Evolutionary conservation across 2,329 filamentous ascomycete genomes (phyloP), one percentile per base, ranked within the genome.

Genomic region (Claviceps monticola): DNA sequence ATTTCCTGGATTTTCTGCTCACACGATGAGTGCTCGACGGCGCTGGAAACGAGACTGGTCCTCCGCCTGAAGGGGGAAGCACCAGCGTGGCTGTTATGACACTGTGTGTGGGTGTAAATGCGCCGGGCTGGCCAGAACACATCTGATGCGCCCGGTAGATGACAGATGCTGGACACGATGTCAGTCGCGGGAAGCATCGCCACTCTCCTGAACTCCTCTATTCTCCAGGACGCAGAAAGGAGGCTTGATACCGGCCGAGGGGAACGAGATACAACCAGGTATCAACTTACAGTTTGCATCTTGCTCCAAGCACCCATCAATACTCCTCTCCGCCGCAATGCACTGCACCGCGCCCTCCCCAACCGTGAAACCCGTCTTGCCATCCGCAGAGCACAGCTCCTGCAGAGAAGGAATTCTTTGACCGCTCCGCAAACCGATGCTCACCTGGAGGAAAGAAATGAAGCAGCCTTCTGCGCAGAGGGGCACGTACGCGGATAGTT

Each of bases 261-360:
- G 9, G 9, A 11, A 34, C 9, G 9, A 34, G 29, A 34, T 34
- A 34, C 9, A 11, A 4, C 29, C 29, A 34, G 9, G 9, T 11
- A 34, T 34, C 13, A 21, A 59, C 67, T 54, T 59, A 70, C 67
- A 59, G 51, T 52, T 61, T 4, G 62, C 63, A 36, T 77, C 73
- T 11, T 66, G 59, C 3, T 70, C 67, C 4, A 68, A 63, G 63
- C 85, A 89, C 14, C 66, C 67, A 2, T 74, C 74, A 45, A 73
- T 59, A 38, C 65, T 64, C 52, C 62, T 66, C 60, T 78, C 74
- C 7, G 77, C 77, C 8, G 76, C 69, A 37, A 86, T 74, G 63
- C 85, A 89, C 60, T 83, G 77, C 55, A 87, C 66, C 4, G 80
- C 82, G 11, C 75, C 84, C 66, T 88, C 85, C n/a, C 83, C 84